A percentile compares a stretch with the other conserved stretches of the same genome.
Evolutionary conservation across 2,329 filamentous ascomycete species (phyloP).

Genomic region (Arthrocladium fulminans): DNA sequence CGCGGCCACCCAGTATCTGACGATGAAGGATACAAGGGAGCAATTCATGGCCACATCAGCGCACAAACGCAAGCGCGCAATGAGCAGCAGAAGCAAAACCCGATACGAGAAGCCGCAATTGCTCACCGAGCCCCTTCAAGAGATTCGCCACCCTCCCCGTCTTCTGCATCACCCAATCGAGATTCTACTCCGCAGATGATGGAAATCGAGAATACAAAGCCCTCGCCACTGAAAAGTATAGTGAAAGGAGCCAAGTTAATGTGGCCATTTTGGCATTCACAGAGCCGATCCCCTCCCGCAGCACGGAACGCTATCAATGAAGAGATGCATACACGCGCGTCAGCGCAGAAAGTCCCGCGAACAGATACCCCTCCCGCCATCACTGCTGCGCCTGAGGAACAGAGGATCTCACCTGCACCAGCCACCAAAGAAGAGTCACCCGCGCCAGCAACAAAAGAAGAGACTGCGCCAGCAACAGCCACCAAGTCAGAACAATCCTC

Average conservation of each 20-base stretch:
- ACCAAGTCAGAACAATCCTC: neutral
- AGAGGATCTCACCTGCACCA: neutral
- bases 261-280: neutral
- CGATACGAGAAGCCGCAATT: neutral
- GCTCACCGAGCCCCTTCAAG: neutral
- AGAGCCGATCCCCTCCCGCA: neutral
- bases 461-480: neutral
- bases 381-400: too few species aligned
- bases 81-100: neutral
- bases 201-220: too few species aligned
- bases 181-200: too few species aligned
- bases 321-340: too few species aligned
- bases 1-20: neutral
- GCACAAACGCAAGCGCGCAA: conserved; percentile 4
- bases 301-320: too few species aligned
- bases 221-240: neutral
- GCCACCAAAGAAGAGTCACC: neutral
- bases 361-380: too few species aligned
- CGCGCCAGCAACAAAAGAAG: neutral
- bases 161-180: neutral
- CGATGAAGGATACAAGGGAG: conserved; percentile 2
- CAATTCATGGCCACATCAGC: conserved; percentile 2
- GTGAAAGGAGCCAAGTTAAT: neutral
- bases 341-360: too few species aligned
- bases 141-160: neutral